phyloP scores from a whole-genome alignment of 2,329 filamentous ascomycete genomes.

The Diplodia mutila region DNA sequence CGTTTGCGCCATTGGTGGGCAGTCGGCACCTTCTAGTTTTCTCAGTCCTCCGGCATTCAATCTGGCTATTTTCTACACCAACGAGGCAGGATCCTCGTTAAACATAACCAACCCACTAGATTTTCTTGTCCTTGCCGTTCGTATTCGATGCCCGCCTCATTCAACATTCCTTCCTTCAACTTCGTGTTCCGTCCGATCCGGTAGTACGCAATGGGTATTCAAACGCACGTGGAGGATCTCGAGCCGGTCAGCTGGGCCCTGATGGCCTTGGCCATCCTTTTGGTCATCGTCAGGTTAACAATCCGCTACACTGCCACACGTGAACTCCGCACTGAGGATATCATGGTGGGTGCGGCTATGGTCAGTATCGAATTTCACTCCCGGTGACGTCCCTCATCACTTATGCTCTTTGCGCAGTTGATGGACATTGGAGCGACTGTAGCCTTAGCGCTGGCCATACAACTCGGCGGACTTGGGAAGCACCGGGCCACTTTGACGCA shows the following conservation, averaged over 20 bases:
- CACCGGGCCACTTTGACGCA: neutral
- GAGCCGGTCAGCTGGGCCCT: constrained; percentile 14
- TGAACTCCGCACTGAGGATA: neutral
- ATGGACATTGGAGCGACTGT: constrained; percentile 14
- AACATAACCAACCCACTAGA: neutral
- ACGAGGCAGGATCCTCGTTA: neutral
- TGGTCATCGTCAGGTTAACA: neutral
- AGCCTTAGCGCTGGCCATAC: neutral
- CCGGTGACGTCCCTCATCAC: neutral
- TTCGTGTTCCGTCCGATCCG: neutral
- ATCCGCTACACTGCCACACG: constrained; percentile 10
- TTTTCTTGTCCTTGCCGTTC: neutral
- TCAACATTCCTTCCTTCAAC: neutral
- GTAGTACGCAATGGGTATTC: constrained; percentile 1
- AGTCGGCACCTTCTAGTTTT: neutral
- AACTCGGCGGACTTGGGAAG: neutral
- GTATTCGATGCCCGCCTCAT: neutral
- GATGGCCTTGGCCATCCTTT: constrained; percentile 4
- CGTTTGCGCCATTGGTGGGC: neutral
- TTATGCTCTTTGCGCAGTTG: neutral
- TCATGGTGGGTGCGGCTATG: constrained; percentile 7
- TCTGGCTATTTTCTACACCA: neutral
- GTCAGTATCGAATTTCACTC: neutral
- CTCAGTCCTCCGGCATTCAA: neutral
- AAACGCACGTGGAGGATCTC: constrained; percentile 9